Percentiles rank a stretch among this genome's conserved stretches.
Conservation (phyloP, 2,329 filamentous ascomycete genomes). For the Penicillium sp. region DNA sequence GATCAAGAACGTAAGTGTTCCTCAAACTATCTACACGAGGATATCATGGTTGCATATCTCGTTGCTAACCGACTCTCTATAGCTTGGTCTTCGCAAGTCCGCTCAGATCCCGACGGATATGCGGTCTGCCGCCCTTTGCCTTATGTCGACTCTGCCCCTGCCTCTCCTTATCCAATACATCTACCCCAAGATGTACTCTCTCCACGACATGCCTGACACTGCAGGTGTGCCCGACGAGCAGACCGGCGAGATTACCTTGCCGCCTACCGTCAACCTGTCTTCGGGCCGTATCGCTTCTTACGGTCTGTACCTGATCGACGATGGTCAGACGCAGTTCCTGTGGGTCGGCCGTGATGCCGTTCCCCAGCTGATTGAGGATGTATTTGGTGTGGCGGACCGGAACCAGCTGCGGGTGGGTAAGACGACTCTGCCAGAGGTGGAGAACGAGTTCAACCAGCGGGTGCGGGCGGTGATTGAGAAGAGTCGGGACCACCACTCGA, state of each 20-base stretch:
- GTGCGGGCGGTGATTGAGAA: constrained; percentile 90
- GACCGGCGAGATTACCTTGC: constrained; percentile 87
- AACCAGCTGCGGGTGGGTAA: constrained; percentile 90
- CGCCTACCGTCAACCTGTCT: constrained; percentile 82
- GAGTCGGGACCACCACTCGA: constrained; percentile 83
- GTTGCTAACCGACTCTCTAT: constrained; percentile 33
- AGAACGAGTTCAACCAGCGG: constrained; percentile 96
- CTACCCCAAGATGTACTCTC: constrained; percentile 80
- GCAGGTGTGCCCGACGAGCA: constrained; percentile 83
- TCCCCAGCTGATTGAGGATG: constrained; percentile 83
- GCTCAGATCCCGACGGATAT: constrained; percentile 94
- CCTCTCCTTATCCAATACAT: constrained; percentile 93
- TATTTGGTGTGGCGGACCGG: constrained; percentile 86
- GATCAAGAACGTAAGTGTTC: constrained; percentile 81
- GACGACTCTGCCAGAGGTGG: constrained; percentile 80
- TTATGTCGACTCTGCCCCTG: constrained; percentile 90
- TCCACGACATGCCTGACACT: constrained; percentile 95
- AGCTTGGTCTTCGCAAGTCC: constrained; percentile 83
- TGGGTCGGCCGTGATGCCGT: constrained; percentile 96
- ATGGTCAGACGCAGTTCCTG: constrained; percentile 95
- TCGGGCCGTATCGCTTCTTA: constrained; percentile 87
- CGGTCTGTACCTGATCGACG: constrained; percentile 94
- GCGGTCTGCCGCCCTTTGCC: constrained; percentile 87
- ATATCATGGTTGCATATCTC: background rate
- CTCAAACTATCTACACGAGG: background rate